Percentiles rank a stretch among this genome's conserved stretches.
Evolutionary conservation across 352 stramenopile species (phyloP).

Genomic region (Peronosclerospora sorghi): DNA sequence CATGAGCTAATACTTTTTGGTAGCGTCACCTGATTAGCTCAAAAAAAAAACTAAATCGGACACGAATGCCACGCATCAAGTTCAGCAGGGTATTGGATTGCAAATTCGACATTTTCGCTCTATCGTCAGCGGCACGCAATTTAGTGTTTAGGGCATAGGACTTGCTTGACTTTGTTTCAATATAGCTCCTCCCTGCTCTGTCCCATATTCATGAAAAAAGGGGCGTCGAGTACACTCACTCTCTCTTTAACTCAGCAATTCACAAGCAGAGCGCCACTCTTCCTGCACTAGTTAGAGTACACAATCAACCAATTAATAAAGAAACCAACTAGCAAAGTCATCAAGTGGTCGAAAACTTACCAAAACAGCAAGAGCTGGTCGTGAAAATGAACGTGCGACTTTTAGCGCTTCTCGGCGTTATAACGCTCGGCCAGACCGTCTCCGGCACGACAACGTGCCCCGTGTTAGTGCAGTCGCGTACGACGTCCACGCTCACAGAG

Average conservation of each 20-base stretch:
- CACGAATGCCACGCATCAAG: too few relatives aligned
- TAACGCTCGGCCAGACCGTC: slow-evolving; percentile 17
- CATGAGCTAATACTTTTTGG: too few relatives aligned
- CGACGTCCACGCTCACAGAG: slow-evolving; percentile 48
- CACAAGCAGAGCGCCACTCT: background rate
- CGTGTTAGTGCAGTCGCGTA: slow-evolving; percentile 44
- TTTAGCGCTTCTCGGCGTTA: slow-evolving; percentile 18
- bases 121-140: slow-evolving; percentile 19
- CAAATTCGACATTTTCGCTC: background rate
- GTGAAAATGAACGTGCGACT: slow-evolving; percentile 14
- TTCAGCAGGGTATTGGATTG: too few relatives aligned
- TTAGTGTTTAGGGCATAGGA: slow-evolving; percentile 6
- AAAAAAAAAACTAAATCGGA: too few relatives aligned
- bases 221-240: slow-evolving; percentile 5
- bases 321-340: too few relatives aligned
- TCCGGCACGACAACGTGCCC: slow-evolving; percentile 36
- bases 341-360: too few relatives aligned
- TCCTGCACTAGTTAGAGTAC: too few relatives aligned
- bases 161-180: slow-evolving; percentile 2
- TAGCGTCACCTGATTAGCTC: too few relatives aligned
- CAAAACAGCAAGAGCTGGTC: too few relatives aligned
- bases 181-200: background rate
- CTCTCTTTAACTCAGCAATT: slow-evolving; percentile 12
- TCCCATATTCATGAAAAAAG: background rate
- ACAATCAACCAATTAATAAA: too few relatives aligned